These are phyloP conservation scores for Nicotiana attenuata DNA, from an alignment of 257 asterid genomes.

Conservation along the genomic window DNA sequence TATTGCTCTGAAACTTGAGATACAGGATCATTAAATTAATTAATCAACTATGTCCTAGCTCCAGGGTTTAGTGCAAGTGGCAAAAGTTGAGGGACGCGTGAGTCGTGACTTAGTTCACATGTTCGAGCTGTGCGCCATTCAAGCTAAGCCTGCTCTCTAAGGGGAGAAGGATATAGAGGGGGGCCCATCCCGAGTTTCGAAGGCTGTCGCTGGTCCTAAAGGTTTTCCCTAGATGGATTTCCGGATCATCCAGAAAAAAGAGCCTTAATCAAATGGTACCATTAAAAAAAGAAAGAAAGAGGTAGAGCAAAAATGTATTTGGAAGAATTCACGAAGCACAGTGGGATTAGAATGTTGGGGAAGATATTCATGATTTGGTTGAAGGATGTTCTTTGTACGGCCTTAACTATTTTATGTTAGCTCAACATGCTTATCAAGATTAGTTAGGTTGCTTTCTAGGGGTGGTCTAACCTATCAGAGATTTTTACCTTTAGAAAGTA, in stretches of 20 bases:
- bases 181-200: too few species aligned
- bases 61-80: background rate
- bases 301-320: background rate
- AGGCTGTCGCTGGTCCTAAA: too few species aligned
- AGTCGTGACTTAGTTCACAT: too few species aligned
- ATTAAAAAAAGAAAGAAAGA: background rate
- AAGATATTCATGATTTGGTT: background rate
- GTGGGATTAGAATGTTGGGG: background rate
- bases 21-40: background rate
- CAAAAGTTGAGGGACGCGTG: too few species aligned
- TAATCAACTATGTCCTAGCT: background rate
- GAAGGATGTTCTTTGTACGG: background rate
- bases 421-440: background rate
- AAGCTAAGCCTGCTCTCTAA: too few species aligned
- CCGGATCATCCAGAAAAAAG: too few species aligned
- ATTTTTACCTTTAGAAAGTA: too few species aligned
- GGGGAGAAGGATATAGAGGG: too few species aligned
- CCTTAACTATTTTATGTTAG: background rate
- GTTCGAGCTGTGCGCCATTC: too few species aligned
- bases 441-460: background rate
- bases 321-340: background rate
- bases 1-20: background rate
- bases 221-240: too few species aligned
- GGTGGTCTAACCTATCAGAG: too few species aligned
- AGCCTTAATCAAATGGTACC: too few species aligned